Percentiles rank a stretch among this genome's conserved stretches.
phyloP scores from a whole-genome alignment of 2,329 filamentous ascomycete species.

The Aquanectria penicillioides region DNA sequence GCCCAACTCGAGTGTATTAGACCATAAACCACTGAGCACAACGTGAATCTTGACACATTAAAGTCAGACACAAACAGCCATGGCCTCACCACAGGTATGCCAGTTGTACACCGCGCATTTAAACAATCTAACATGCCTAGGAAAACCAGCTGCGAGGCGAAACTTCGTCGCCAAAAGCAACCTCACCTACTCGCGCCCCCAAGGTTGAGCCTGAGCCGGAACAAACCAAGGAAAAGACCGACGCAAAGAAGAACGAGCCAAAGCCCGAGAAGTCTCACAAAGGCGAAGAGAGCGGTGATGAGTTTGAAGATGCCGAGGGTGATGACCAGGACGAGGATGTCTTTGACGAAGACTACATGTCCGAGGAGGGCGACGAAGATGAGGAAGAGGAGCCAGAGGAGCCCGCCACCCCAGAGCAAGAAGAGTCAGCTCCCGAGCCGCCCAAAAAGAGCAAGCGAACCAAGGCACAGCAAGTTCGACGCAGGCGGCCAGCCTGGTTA shows the following conservation, averaged over 20 bases:
- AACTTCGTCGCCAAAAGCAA: constrained; percentile 15
- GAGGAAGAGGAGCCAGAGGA: constrained; percentile 41
- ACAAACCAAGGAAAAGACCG: not conserved
- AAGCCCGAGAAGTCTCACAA: constrained; percentile 7
- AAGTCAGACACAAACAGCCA: not conserved
- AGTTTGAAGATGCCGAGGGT: constrained; percentile 23
- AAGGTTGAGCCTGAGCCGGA: not conserved
- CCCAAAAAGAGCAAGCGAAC: constrained; percentile 1
- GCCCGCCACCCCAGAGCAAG: constrained; percentile 34
- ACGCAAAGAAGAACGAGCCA: not conserved
- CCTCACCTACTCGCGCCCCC: constrained; percentile 19
- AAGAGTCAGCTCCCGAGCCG: constrained; percentile 15
- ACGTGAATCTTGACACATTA: not conserved
- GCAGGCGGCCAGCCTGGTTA: constrained; percentile 36
- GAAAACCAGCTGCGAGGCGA: constrained; percentile 21
- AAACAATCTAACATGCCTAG: constrained; percentile 25
- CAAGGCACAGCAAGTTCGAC: constrained; percentile 26
- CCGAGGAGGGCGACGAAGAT: constrained; percentile 30
- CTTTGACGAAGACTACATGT: constrained; percentile 4
- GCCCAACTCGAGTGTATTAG: constrained; percentile 2
- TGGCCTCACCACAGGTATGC: constrained; percentile 38
- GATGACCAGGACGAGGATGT: constrained; percentile 28
- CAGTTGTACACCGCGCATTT: no score
- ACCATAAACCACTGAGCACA: not conserved
- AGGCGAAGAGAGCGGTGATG: constrained; percentile 27